Evolutionary conservation across 2,329 filamentous ascomycete genomes (phyloP), one percentile per base, ranked within the genome.

Genomic region (Epichloe gansuensis): DNA sequence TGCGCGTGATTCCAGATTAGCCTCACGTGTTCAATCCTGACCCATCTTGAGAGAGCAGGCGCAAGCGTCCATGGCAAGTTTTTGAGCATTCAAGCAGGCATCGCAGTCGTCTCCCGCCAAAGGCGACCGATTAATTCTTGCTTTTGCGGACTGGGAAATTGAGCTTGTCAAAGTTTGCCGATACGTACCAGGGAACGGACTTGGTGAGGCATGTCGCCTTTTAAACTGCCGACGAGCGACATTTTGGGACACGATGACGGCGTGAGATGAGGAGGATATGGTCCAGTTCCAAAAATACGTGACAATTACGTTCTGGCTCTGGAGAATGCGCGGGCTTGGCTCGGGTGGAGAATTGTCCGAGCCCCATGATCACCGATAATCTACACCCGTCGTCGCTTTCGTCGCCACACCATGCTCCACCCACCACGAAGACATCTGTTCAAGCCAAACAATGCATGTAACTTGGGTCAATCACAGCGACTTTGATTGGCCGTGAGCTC

Each of bases 191-290:
- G 65, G 57, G 78, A 80, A 63, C 76, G 72, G 53, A 75, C 75
- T 69, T 81, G 77, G 58, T 77, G 74, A 55, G 78, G 74, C 68
- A 77, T 70, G 56, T 80, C 74, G 66, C 77, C 76, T 63, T 75
- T 77, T 53, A 71, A 57, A 54, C 63, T 63, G 49, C 61, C 61
- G 52, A 66, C 65, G 55, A 64, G 65, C 56, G 69, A 71, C 69
- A 72, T 72, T 58, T 46, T 51, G 51, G 11, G 9, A 49, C 21
- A 25, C 31, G 17, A 42, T 47, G 31, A 38, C 7, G 34, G 21
- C 21, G n/a, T 38, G 50, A 17, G 28, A 23, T 37, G 31, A 46
- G 35, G 13, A 34, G 15, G 43, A 25, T 21, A 39, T 46, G 21
- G 12, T 37, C 28, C 9, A 28, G 43, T 42, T 53, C 44, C 7